Evolutionary conservation across 1,284 basidiomycete species (phyloP).

Genomic region (Testicularia cyperi): DNA sequence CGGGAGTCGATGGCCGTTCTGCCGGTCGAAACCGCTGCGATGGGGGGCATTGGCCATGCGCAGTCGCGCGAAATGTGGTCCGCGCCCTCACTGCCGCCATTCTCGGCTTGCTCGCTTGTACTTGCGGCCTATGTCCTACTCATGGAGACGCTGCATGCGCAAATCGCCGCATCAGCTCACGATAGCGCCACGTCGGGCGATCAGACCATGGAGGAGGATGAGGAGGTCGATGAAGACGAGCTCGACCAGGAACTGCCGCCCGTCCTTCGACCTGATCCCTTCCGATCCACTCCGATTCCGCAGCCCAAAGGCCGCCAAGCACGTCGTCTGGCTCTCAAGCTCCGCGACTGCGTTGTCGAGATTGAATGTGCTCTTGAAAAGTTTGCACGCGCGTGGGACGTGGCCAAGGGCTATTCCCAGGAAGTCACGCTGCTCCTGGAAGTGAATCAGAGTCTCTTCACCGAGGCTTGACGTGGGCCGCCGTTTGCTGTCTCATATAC

Average conservation of each 20-base stretch:
- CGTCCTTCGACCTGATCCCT: conserved; percentile 27
- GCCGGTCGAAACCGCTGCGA: conserved; percentile 9
- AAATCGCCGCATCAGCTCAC: conserved; percentile 26
- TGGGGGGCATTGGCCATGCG: neutral
- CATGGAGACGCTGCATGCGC: conserved; percentile 48
- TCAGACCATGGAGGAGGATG: neutral
- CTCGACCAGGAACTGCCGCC: conserved; percentile 15
- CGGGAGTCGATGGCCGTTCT: conserved; percentile 23
- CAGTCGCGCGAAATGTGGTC: conserved; percentile 23
- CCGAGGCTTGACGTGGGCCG: conserved; percentile 4
- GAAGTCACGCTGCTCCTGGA: conserved; percentile 32
- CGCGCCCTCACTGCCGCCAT: conserved; percentile 42
- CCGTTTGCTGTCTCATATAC: too few species aligned
- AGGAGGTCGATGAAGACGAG: conserved; percentile 9
- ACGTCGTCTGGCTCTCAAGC: conserved; percentile 19
- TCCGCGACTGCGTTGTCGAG: conserved; percentile 24
- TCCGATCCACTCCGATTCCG: conserved; percentile 8
- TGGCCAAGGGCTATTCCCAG: conserved; percentile 34
- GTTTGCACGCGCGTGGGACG: conserved; percentile 36
- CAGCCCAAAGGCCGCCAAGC: conserved; percentile 18
- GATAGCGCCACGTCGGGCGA: conserved; percentile 7
- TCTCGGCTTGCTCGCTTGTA: conserved; percentile 47
- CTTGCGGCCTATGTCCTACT: conserved; percentile 45
- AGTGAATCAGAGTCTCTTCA: conserved; percentile 32
- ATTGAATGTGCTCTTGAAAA: conserved; percentile 32